Evolutionary conservation across 176 grass and related monocot genomes (phyloP), one percentile per base, ranked within the genome.

Genomic region (Melocanna baccifera): DNA sequence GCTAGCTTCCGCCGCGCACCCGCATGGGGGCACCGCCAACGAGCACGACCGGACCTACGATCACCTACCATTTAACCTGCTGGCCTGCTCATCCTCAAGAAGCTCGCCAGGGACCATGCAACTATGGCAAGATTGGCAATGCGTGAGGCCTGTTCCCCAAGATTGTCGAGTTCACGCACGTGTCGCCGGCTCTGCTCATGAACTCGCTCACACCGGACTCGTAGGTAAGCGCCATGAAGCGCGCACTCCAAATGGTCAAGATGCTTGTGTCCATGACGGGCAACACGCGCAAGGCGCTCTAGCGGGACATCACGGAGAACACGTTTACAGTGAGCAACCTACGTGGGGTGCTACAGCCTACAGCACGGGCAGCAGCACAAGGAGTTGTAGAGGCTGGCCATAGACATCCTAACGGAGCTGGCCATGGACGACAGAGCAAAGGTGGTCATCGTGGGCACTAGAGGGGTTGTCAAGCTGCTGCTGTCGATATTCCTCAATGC

Each of bases 301-400:
- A 88, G 62, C 48, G 45, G 23, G 77, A 87, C 53, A 84, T 93
- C 11, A 80, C 91, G 0, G 79, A 89, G 67, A 85, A 91, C 39
- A 91, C 92, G 14, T 89, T 91, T 76, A 87, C 94, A 7, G 86
- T 93, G 22, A 89, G 91, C 83, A 96, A 93, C 83, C 90, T 96
- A n/a, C n/a, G n/a, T n/a, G n/a, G n/a, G n/a, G n/a, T n/a, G n/a
- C n/a, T n/a, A n/a, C n/a, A n/a, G n/a, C n/a, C n/a, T n/a, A n/a
- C n/a, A n/a, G n/a, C n/a, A n/a, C n/a, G n/a, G n/a, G n/a, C n/a
- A n/a, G n/a, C n/a, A n/a, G n/a, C n/a, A n/a, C n/a, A n/a, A n/a
- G n/a, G n/a, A n/a, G n/a, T n/a, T n/a, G n/a, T n/a, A n/a, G n/a
- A n/a, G n/a, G n/a, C n/a, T n/a, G n/a, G n/a, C n/a, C n/a, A n/a